Evolutionary conservation across 441 rosid genomes (phyloP).

Genomic region (Rhodomyrtus psidioides): DNA sequence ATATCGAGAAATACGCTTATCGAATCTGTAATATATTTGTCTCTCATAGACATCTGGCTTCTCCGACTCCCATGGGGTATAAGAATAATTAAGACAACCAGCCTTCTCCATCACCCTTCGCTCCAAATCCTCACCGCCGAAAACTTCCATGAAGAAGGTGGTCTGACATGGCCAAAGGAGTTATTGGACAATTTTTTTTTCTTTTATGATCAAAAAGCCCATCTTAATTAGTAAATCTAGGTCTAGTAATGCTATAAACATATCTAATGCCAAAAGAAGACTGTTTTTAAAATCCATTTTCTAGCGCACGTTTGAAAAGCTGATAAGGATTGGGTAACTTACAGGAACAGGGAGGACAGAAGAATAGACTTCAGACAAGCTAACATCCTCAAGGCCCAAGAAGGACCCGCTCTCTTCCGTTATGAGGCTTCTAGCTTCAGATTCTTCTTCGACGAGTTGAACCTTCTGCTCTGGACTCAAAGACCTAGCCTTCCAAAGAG

Average conservation of each 20-base stretch:
- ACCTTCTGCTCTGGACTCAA: constrained; percentile 94
- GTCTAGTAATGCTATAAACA: not conserved
- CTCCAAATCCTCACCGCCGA: constrained; percentile 76
- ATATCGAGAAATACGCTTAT: constrained; percentile 60
- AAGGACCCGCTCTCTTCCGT: constrained; percentile 72
- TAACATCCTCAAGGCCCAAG: constrained; percentile 80
- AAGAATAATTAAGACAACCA: constrained; percentile 78
- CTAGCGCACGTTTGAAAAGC: not conserved
- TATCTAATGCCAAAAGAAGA: not conserved
- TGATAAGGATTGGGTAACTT: constrained; percentile 14
- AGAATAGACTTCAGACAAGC: constrained; percentile 67
- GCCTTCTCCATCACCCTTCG: constrained; percentile 80
- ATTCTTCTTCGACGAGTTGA: constrained; percentile 83
- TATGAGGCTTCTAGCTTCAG: constrained; percentile 59
- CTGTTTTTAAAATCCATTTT: not conserved
- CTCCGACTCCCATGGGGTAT: constrained; percentile 87
- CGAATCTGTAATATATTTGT: constrained; percentile 73
- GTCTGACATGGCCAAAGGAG: constrained; percentile 32
- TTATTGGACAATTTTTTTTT: not conserved
- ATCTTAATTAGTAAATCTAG: not conserved
- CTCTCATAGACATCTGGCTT: constrained; percentile 71
- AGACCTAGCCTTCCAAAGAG: constrained; percentile 90
- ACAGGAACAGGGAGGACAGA: constrained; percentile 61
- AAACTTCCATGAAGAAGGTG: constrained; percentile 65
- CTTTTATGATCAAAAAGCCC: not conserved